Evolutionary conservation across 164 flowering plant genomes (phyloP).

Genomic region (Aristolochia contorta): DNA sequence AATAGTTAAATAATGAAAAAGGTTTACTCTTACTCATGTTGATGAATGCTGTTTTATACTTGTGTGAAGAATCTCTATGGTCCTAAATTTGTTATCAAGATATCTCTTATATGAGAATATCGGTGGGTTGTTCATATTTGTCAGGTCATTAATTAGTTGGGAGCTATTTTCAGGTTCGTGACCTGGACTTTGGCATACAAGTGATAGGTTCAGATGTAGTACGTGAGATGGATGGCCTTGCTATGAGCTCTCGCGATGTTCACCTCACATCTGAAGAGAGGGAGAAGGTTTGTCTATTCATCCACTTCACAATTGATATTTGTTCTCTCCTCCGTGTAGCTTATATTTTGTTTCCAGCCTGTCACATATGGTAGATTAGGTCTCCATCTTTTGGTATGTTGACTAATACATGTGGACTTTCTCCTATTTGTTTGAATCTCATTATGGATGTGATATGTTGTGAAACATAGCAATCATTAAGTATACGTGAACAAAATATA

Average conservation of each 20-base stretch:
- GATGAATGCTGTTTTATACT: too few relatives aligned
- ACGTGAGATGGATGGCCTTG: conserved; percentile 88
- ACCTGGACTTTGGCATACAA: conserved; percentile 68
- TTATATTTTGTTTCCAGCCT: background rate
- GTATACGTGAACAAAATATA: too few relatives aligned
- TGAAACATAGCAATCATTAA: too few relatives aligned
- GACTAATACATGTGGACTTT: too few relatives aligned
- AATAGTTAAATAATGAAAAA: too few relatives aligned
- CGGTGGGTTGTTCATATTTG: background rate
- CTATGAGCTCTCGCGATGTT: conserved; percentile 94
- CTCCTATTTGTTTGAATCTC: too few relatives aligned
- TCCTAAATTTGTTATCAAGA: background rate
- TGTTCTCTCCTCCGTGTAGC: background rate
- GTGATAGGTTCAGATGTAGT: conserved; percentile 73
- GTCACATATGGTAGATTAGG: background rate
- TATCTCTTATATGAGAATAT: background rate
- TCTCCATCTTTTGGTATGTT: too few relatives aligned
- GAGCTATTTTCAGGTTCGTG: conserved; percentile 57
- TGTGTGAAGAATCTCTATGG: background rate
- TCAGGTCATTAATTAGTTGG: background rate
- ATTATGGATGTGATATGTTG: too few relatives aligned
- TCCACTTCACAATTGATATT: background rate
- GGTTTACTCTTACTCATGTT: too few relatives aligned
- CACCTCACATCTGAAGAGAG: conserved; percentile 69
- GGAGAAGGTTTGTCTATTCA: conserved; percentile 43